Evolutionary conservation across 208 protist genomes (phyloP), one percentile per base, ranked within the genome.

Genomic region (Angomonas desouzai): DNA sequence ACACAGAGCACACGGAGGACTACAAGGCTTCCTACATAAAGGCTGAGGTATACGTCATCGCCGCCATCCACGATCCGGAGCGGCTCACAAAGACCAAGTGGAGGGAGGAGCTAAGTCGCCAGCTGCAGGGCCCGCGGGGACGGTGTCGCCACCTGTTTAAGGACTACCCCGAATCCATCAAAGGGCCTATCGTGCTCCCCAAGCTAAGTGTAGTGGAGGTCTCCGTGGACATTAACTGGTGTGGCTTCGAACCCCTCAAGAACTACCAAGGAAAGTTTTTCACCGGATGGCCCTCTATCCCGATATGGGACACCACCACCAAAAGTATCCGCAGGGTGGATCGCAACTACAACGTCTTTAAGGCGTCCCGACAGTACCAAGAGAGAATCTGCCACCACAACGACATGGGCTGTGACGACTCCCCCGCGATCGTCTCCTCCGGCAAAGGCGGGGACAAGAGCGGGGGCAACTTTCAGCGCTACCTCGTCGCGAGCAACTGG

Each of bases 201-300:
- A 61, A 70, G 47, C 66, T 83, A 7, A 65, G 75, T 45, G 68
- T 85, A 38, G 68, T 89, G 59, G 82, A 85, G 61, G 66, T 89
- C 28, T 79, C 82, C 16, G 72, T 89, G 20, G 64, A 78, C 64
- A 69, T 85, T 48, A 80, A 76, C 71, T 76, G 75, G 18, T 70
- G 71, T 58, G 34, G 51, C 20, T 77, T 77, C 48, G 11, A 22
- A 1, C 69, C 78, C 0, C 70, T 84, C 10, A 20, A 43, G 29
- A 55, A 62, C 48, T 88, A 84, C 68, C 69, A 59, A 20, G 81
- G 81, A 27, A 88, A 88, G 62, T 88, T 88, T 70, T 88, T 88
- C 59, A 71, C 62, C n/a, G 81, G 81, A 6, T 89, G 82, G 77
- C 78, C 82, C 23, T 85, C 82, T 1, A 83, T 89, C 20, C 82